Conservation (phyloP, 441 rosid genomes). For the Populus hybrid region DNA sequence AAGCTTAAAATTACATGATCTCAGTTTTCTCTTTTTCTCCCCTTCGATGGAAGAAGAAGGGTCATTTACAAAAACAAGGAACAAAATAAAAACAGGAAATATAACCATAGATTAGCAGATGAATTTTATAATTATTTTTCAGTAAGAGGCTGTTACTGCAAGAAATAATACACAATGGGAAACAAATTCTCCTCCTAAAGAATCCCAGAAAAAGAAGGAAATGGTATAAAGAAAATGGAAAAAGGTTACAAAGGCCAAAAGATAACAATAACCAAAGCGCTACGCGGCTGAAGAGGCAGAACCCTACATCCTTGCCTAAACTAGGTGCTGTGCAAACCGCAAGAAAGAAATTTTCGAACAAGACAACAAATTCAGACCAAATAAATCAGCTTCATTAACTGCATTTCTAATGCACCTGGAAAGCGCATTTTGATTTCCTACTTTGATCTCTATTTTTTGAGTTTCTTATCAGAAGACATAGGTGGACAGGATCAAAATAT, state of each 20-base stretch:
- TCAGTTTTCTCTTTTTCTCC: background rate
- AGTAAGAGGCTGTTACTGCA: background rate
- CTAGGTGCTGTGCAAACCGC: too few relatives aligned
- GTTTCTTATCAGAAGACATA: too few relatives aligned
- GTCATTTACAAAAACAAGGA: background rate
- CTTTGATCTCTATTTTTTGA: too few relatives aligned
- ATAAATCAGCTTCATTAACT: too few relatives aligned
- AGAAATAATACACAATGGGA: background rate
- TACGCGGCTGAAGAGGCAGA: too few relatives aligned
- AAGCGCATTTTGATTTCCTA: too few relatives aligned
- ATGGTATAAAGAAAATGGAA: background rate
- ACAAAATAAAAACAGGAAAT: background rate
- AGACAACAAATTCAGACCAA: too few relatives aligned
- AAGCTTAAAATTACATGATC: background rate
- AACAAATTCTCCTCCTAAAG: background rate
- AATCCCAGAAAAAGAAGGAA: background rate
- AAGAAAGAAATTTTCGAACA: too few relatives aligned
- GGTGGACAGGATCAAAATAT: too few relatives aligned
- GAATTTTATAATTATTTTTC: background rate
- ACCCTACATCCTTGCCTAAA: too few relatives aligned
- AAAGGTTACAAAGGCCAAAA: background rate
- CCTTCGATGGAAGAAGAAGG: background rate
- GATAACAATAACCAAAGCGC: background rate
- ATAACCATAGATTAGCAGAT: background rate
- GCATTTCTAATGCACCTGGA: too few relatives aligned